Evolutionary conservation across 805 yeast species (phyloP).

Genomic region (Komagataella ulmi): DNA sequence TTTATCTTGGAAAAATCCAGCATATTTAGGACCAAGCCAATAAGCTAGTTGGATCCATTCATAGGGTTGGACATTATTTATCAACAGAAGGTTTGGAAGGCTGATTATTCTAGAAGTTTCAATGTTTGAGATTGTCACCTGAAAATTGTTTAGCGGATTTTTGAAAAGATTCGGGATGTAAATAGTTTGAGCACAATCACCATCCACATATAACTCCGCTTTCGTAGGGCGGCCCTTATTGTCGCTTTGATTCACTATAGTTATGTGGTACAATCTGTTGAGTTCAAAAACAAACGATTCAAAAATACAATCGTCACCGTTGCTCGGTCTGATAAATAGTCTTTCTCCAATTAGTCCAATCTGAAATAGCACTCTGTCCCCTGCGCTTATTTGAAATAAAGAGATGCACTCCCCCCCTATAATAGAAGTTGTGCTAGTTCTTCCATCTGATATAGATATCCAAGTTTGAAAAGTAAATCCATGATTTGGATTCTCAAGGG

Average conservation of each 20-base stretch:
- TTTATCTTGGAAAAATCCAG: conserved; percentile 26
- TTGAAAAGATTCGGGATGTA: conserved; percentile 6
- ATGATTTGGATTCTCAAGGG: conserved; percentile 3
- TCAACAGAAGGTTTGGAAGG: conserved; percentile 14
- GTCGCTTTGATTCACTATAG: conserved; percentile 12
- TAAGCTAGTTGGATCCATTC: conserved; percentile 41
- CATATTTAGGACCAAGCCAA: conserved; percentile 35
- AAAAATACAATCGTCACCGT: conserved; percentile 7
- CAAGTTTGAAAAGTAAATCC: conserved; percentile 14
- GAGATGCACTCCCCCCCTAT: background rate
- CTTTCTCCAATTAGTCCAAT: conserved; percentile 7
- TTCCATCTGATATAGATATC: conserved; percentile 5
- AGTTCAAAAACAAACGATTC: conserved; percentile 15
- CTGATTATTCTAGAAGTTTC: conserved; percentile 15
- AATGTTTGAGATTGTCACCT: conserved; percentile 19
- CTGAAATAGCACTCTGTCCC: conserved; percentile 4
- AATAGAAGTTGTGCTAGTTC: background rate
- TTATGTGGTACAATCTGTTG: conserved; percentile 12
- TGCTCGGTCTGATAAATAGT: conserved; percentile 6
- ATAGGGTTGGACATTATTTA: conserved; percentile 18
- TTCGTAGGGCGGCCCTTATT: conserved; percentile 14
- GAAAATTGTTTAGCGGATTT: conserved; percentile 1
- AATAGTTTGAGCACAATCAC: conserved; percentile 25
- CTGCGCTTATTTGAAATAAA: background rate
- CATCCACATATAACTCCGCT: conserved; percentile 33